These are phyloP conservation scores for Oenanthe sinensis DNA, from an alignment of 129 eudicot genomes.

Conservation along the genomic window DNA sequence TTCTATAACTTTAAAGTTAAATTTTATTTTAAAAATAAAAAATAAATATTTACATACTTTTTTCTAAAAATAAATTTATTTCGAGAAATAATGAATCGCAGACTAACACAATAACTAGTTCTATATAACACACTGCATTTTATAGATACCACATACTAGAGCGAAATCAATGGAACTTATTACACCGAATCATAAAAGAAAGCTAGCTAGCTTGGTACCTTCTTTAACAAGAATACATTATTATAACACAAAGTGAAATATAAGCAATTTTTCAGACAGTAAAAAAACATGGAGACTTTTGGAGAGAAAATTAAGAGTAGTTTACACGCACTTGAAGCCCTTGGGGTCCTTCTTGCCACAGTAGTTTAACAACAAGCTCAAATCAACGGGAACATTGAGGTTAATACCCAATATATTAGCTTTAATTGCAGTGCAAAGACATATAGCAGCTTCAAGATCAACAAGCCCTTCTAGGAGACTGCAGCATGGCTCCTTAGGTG, in stretches of 20 bases:
- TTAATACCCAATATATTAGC: conserved; percentile 59
- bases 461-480: conserved; percentile 49
- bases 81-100: too few species aligned
- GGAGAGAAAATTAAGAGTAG: background rate
- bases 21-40: too few species aligned
- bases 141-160: too few species aligned
- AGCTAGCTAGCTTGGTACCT: background rate
- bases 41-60: too few species aligned
- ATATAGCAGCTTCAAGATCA: conserved; percentile 82
- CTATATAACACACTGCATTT: too few species aligned
- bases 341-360: conserved; percentile 62
- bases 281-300: background rate
- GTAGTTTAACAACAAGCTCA: conserved; percentile 54
- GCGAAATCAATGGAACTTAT: background rate
- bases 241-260: background rate
- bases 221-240: background rate
- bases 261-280: background rate
- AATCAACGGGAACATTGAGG: conserved; percentile 48
- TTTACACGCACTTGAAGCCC: conserved; percentile 39
- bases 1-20: too few species aligned
- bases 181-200: background rate
- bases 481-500: conserved; percentile 67
- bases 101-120: too few species aligned
- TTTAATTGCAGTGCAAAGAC: conserved; percentile 85
- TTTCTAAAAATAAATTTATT: too few species aligned